Evolutionary conservation across 495 filamentous ascomycete genomes (phyloP), one percentile per base, ranked within the genome.

Genomic region (Talaromyces borbonicus): DNA sequence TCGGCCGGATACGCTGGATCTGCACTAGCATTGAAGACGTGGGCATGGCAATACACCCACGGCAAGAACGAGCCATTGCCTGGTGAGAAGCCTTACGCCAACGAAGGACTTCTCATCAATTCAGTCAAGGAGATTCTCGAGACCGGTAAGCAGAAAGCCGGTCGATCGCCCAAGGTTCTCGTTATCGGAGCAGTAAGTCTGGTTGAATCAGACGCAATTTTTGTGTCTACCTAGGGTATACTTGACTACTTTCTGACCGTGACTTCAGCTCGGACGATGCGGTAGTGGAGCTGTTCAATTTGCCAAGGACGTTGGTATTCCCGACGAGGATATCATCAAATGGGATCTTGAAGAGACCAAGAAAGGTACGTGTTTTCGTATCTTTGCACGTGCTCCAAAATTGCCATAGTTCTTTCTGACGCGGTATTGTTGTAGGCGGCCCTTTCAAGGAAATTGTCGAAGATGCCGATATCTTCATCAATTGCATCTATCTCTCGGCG

Each of bases 281-380:
- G 92, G 90, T 18, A 77, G 72, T 8, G 92, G 90, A 35, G 87
- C 92, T 19, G 81, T 94, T 3, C 81, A 90, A 42, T 66, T 92
- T 47, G 85, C 83, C 53, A 71, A 77, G 54, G 79, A 81, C 64
- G 83, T 79, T 18, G 90, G 88, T 35, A 69, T 95, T 24, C 76
- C 80, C 8, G 75, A 81, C 14, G 75, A 78, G 48, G 77, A 85
- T 52, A 79, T 95, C 52, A 63, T 90, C 54, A 78, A 89, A 71
- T 96, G 90, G 90, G 92, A 97, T 72, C 74, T 98, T 65, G 80
- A 72, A 1, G 92, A 96, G 76, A 96, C 90, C 43, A 61, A 64
- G 56, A 66, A 65, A 52, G 67, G 60, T 64, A 45, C 41, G n/a
- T n/a, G n/a, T 51, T 45, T 44, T 1, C 5, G 1, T 31, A 11